phyloP scores from a whole-genome alignment of 2,329 filamentous ascomycete species.

The Clonostachys chloroleuca region DNA sequence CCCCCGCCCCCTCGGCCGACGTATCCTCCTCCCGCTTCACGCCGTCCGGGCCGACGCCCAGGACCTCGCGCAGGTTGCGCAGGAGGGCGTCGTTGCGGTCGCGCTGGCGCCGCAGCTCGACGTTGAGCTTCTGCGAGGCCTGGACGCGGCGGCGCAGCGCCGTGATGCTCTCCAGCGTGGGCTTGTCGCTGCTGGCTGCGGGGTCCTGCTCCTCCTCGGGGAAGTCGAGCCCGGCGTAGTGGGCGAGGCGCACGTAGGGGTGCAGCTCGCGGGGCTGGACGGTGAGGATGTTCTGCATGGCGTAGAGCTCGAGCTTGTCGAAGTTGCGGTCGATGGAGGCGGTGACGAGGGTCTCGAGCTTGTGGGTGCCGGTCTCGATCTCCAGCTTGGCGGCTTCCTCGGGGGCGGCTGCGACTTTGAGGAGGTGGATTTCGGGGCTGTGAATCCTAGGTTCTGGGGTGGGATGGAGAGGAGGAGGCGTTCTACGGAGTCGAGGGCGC shows the following conservation, averaged over 20 bases:
- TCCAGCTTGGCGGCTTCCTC: slow-evolving; percentile 50
- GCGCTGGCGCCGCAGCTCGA: slow-evolving; percentile 64
- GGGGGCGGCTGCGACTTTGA: slow-evolving; percentile 12
- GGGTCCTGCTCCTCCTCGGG: not conserved
- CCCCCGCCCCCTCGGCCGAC: slow-evolving; percentile 1
- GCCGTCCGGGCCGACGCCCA: slow-evolving; percentile 22
- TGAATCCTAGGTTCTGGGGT: slow-evolving; percentile 78
- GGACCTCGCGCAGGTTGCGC: slow-evolving; percentile 47
- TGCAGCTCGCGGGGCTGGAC: slow-evolving; percentile 61
- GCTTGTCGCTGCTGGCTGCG: slow-evolving; percentile 15
- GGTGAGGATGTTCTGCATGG: slow-evolving; percentile 78
- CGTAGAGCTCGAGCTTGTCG: slow-evolving; percentile 85
- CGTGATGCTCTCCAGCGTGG: slow-evolving; percentile 65
- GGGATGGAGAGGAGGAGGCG: slow-evolving; percentile 71
- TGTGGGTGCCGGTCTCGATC: slow-evolving; percentile 83
- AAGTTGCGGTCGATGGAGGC: slow-evolving; percentile 81
- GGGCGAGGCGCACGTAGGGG: slow-evolving; percentile 74
- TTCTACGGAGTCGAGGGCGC: slow-evolving; percentile 84
- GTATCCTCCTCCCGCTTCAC: slow-evolving; percentile 4
- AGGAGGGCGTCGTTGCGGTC: slow-evolving; percentile 70
- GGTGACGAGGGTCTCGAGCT: slow-evolving; percentile 78
- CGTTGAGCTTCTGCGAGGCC: slow-evolving; percentile 74
- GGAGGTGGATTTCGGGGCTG: slow-evolving; percentile 18
- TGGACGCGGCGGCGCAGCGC: slow-evolving; percentile 69
- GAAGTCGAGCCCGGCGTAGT: slow-evolving; percentile 71